phyloP scores from a whole-genome alignment of 345 rosid species.

The Xanthoceras sorbifolium region DNA sequence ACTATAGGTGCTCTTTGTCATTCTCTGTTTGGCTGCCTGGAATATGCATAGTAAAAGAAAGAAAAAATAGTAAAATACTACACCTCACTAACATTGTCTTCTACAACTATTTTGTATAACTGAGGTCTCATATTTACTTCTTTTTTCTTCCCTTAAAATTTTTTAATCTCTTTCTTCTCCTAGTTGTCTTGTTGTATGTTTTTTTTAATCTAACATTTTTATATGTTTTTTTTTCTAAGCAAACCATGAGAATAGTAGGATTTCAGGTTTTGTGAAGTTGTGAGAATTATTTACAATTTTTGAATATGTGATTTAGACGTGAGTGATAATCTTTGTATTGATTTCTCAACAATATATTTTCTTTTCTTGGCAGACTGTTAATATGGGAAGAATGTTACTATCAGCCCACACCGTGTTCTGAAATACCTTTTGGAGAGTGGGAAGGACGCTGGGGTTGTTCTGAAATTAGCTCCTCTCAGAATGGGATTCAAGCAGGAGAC shows the following conservation, averaged over 20 bases:
- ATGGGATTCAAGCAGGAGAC: constrained; percentile 41
- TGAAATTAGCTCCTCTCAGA: constrained; percentile 32
- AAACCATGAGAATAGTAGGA: neutral
- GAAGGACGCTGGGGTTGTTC: constrained; percentile 40
- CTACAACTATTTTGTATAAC: neutral
- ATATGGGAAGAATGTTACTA: constrained; percentile 91
- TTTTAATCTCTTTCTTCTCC: neutral
- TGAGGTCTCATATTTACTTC: too few relatives aligned
- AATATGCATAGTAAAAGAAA: constrained; percentile 7
- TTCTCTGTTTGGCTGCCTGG: constrained; percentile 24
- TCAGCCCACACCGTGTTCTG: constrained; percentile 37
- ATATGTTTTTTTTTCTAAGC: neutral
- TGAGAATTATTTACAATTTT: neutral
- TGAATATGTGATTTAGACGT: neutral
- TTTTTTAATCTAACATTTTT: neutral
- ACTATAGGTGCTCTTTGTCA: constrained; percentile 23
- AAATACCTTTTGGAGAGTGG: constrained; percentile 41
- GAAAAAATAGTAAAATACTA: constrained; percentile 6
- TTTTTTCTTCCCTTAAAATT: neutral
- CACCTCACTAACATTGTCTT: neutral
- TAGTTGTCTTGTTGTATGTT: neutral
- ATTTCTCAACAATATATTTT: constrained; percentile 7
- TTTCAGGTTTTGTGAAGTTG: neutral
- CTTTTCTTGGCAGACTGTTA: constrained; percentile 55
- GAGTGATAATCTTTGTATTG: neutral